Base-by-base conservation (phyloP, 108 stramenopile species). In the Nitzschia putrida region DNA sequence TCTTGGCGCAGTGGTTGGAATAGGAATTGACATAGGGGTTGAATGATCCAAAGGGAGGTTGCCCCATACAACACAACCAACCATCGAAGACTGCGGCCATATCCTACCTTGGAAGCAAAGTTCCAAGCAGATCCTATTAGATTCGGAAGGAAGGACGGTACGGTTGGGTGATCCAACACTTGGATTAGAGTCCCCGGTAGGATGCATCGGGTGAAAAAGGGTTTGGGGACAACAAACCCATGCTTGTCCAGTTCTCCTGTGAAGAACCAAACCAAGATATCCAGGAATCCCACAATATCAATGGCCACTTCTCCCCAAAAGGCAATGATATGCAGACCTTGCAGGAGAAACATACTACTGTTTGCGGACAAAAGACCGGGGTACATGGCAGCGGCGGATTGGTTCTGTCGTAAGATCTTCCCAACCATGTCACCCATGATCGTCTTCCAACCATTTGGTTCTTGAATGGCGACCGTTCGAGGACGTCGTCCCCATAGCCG, bases 221-320 rank as follows among this genome's bases (percentile, higher is more conserved):
- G 84, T 56, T 88, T 88, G 14, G 86, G 86, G 42, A 85, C 58
- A 11, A 88, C 69, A 44, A 70, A 47, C 7, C 82, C 83, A 22
- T 76, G 73, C 14, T 71, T 77, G 53, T 88, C 84, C 18, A 88
- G 71, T 43, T 88, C 86, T n/a, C 86, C 86, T 0, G 86, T 88
- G 18, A 76, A 71, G 64, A 85, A 88, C 86, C 86, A 88, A 40
- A 88, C 80, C 22, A 83, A 85, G 21, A 88, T 88, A 61, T 88
- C 86, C 23, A 85, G 23, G 64, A 88, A 88, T 12, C 79, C 80
- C 10, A 88, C 76, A 13, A 72, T 52, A 45, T 85, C 86, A 52
- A 88, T 82, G 37, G 79, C 80, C 20, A 64, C 50, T 53, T 88
- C 86, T 22, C 85, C 39, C 44, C 71, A 24, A 13, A 23, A 20